phyloP scores from a whole-genome alignment of 2,329 filamentous ascomycete genomes.

The Hypoxylon sp. region DNA sequence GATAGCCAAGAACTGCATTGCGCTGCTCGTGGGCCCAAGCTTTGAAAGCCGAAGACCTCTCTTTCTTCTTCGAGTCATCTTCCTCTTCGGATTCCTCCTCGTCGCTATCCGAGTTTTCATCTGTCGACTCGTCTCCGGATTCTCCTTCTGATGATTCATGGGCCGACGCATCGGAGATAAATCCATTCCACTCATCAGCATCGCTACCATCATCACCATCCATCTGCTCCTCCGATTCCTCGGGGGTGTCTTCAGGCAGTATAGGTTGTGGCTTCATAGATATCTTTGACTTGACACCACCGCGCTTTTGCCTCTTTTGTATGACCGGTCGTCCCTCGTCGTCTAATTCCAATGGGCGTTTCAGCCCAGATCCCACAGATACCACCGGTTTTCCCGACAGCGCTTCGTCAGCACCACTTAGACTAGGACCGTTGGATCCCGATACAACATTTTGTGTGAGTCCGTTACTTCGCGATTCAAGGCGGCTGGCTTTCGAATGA shows the following conservation, averaged over 20 bases:
- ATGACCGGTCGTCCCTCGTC: slow-evolving; percentile 85
- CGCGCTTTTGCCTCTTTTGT: slow-evolving; percentile 83
- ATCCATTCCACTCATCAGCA: slow-evolving; percentile 74
- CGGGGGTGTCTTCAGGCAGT: slow-evolving; percentile 59
- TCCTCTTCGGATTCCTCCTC: slow-evolving; percentile 55
- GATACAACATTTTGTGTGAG: slow-evolving; percentile 7
- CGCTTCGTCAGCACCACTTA: slow-evolving; percentile 6
- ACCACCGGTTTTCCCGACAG: slow-evolving; percentile 18
- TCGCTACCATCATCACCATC: slow-evolving; percentile 33
- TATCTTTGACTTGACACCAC: slow-evolving; percentile 71
- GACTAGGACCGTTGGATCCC: slow-evolving; percentile 37
- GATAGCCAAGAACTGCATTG: slow-evolving; percentile 83
- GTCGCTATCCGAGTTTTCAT: slow-evolving; percentile 55
- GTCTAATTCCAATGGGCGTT: slow-evolving; percentile 86
- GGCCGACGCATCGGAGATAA: slow-evolving; percentile 64
- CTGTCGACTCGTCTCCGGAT: slow-evolving; percentile 54
- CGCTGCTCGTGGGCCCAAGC: slow-evolving; percentile 90
- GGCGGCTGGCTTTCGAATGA: slow-evolving; percentile 29
- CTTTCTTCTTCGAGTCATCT: slow-evolving; percentile 54
- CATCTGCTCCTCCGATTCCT: slow-evolving; percentile 39
- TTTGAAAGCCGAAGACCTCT: slow-evolving; percentile 82
- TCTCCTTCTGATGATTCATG: slow-evolving; percentile 54
- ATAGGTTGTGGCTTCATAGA: slow-evolving; percentile 58
- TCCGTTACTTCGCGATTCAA: neutral
- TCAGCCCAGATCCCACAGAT: slow-evolving; percentile 81